phyloP scores from a whole-genome alignment of 1,139 yeast genomes.

The Suhomyces atakaporum region DNA sequence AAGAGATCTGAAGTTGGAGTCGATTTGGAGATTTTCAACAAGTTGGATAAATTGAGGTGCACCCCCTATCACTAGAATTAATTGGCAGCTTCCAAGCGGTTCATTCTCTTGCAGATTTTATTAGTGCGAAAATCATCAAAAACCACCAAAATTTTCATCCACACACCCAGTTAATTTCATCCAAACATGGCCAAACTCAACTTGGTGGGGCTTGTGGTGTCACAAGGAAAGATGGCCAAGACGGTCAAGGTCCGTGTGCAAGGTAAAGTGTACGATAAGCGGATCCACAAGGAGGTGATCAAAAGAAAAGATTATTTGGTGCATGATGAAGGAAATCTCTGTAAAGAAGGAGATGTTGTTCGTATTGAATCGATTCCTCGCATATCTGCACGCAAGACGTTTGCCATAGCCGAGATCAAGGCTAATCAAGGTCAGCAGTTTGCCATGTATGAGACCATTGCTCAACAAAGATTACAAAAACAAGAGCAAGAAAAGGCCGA shows the following conservation, averaged over 20 bases:
- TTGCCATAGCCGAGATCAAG: slow-evolving; percentile 94
- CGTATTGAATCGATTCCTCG: slow-evolving; percentile 92
- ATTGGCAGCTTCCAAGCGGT: no score
- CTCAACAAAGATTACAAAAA: slow-evolving; percentile 60
- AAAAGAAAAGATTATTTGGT: slow-evolving; percentile 84
- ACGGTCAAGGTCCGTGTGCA: slow-evolving; percentile 93
- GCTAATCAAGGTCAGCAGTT: slow-evolving; percentile 89
- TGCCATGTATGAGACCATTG: slow-evolving; percentile 74
- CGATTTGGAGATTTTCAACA: no score
- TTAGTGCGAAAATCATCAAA: no score
- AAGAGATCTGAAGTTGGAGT: no score
- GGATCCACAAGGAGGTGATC: slow-evolving; percentile 74
- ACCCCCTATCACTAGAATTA: no score
- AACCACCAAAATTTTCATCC: slow-evolving; percentile 4
- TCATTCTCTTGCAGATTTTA: no score
- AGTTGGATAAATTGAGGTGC: no score
- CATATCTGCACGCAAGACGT: slow-evolving; percentile 75
- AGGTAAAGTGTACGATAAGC: slow-evolving; percentile 64
- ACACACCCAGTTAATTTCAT: not conserved
- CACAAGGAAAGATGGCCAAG: slow-evolving; percentile 95
- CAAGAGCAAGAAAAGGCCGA: slow-evolving; percentile 60
- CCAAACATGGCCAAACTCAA: slow-evolving; percentile 92
- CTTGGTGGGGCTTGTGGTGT: slow-evolving; percentile 87
- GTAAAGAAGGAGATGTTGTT: slow-evolving; percentile 94
- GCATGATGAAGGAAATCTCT: slow-evolving; percentile 89